Base-by-base conservation (phyloP, 805 yeast genomes). In the Kazachstania kunashirensis region DNA sequence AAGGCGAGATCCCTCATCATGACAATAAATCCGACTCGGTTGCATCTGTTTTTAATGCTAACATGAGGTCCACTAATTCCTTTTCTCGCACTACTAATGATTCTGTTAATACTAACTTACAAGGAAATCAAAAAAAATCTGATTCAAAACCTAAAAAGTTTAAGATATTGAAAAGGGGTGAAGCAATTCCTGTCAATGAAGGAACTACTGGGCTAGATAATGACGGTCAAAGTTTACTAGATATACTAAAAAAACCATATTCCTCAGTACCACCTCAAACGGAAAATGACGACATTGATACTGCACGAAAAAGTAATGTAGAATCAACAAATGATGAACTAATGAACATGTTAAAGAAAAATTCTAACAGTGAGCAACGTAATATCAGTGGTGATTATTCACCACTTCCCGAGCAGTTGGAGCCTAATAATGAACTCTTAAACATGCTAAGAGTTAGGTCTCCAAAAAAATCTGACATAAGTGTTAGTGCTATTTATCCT, bases 111-210 rank as follows among this genome's bases (percentile, higher is more conserved):
- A n/a, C n/a, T n/a, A n/a, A n/a, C n/a, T n/a, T n/a, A n/a, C n/a
- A n/a, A n/a, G n/a, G n/a, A n/a, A n/a, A n/a, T n/a, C n/a, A n/a
- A n/a, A 11, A 29, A n/a, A 26, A 33, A 26, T 24, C 37, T 5
- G 41, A 39, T 9, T 43, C 47, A 10, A 61, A 55, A 37, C 61
- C 59, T 3, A 63, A 58, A 39, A 38, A 43, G n/a, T 44, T 62
- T 31, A 61, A 53, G 38, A 27, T 64, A 3, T 35, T 64, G 37
- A 65, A 59, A 38, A 53, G 67, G 31, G 67, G 68, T 14, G 63
- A 65, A 38, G 48, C 47, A 3, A 37, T 63, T 13, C 33, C 33
- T 13, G n/a, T 4, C 7, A 12, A 7, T 15, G 50, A 46, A 12
- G 19, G 21, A 2, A 31, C 33, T 4, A 14, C n/a, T 16, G 23